A percentile compares a stretch with the other conserved stretches of the same genome.
These are phyloP conservation scores for Serpula lacrymans DNA, from an alignment of 768 basidiomycete genomes.

Conservation along the genomic window DNA sequence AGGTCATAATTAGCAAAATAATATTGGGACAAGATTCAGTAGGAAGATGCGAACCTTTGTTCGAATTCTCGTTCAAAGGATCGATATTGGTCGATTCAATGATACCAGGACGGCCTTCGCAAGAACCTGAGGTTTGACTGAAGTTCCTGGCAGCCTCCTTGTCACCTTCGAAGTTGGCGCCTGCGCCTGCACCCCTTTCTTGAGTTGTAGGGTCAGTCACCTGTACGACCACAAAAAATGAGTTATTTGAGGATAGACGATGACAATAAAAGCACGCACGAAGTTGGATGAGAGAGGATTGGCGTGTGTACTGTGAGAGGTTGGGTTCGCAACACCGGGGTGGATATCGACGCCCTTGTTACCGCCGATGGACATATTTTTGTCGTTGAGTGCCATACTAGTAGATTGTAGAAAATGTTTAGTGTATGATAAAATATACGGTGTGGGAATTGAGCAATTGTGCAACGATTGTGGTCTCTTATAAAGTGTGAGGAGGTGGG, in stretches of 20 bases:
- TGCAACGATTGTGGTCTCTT: no score
- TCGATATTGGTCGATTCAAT: conserved; percentile 54
- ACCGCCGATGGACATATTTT: conserved; percentile 17
- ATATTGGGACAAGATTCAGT: not conserved
- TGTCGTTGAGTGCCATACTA: conserved; percentile 37
- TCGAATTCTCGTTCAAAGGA: conserved; percentile 44
- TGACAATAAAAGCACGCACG: conserved; percentile 27
- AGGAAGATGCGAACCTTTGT: conserved; percentile 29
- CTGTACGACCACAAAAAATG: conserved; percentile 17
- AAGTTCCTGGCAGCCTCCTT: conserved; percentile 37
- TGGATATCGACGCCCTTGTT: conserved; percentile 34
- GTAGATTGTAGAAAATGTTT: no score
- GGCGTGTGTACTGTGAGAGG: conserved; percentile 29
- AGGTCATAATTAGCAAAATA: not conserved
- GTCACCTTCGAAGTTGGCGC: conserved; percentile 36
- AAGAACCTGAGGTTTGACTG: conserved; percentile 43
- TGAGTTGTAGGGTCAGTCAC: conserved; percentile 39
- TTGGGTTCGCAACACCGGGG: conserved; percentile 45
- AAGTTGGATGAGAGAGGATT: conserved; percentile 40
- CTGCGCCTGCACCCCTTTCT: conserved; percentile 39
- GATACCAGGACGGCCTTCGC: conserved; percentile 53
- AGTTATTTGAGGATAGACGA: not conserved
- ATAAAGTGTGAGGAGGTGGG: no score
- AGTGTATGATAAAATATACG: not conserved
- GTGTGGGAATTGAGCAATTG: no score